A percentile compares a stretch with the other conserved stretches of the same genome.
phyloP scores from a whole-genome alignment of 176 grass and related monocot genomes.

The Sorghum bicolor region Sorghum_bicolor_NCBIv3 NC_012873.2:16064501-16065000 shows the following conservation, averaged over 20 bases:
- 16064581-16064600: not conserved
- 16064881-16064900: constrained; percentile 72
- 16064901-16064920: constrained; percentile 92
- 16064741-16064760: not conserved
- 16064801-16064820: not conserved
- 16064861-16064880: constrained; percentile 80
- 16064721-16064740: not conserved
- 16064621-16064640: not conserved
- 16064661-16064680: not conserved
- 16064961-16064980: constrained; percentile 57
- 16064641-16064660: not conserved
- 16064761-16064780: constrained; percentile 4
- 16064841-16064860: constrained; percentile 76
- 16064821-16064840: constrained; percentile 72
- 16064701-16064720: not conserved
- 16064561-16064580: not conserved
- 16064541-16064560: not conserved
- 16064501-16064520: not conserved
- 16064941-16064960: constrained; percentile 74
- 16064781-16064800: constrained; percentile 28
- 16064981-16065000: constrained; percentile 66
- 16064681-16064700: not conserved
- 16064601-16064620: not conserved
- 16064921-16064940: constrained; percentile 66
- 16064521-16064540: not conserved